Evolutionary conservation across 2,329 filamentous ascomycete species (phyloP).

Genomic region (Endothia cerciana): DNA sequence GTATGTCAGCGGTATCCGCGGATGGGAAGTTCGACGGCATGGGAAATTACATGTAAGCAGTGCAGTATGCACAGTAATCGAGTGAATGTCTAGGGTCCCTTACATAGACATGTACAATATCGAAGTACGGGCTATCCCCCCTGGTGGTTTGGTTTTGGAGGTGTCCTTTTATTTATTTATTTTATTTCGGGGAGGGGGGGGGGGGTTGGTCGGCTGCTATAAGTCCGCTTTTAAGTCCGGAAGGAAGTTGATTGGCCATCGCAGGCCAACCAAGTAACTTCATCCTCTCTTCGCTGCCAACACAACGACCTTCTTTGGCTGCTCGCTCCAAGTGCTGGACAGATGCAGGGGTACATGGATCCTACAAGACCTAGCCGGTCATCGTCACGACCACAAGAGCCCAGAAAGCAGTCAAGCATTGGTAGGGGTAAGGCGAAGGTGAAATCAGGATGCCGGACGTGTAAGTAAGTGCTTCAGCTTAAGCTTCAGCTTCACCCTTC

Average conservation of each 20-base stretch:
- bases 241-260: background rate
- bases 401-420: background rate
- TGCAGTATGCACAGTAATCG: background rate
- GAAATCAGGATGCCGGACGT: constrained; percentile 10
- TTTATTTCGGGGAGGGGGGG: too few species aligned
- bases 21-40: background rate
- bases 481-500: background rate
- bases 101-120: background rate
- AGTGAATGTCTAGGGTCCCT: background rate
- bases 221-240: background rate
- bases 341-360: background rate
- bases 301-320: background rate
- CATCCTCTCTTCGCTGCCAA: background rate
- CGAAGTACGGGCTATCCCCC: too few species aligned
- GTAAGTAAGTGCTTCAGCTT: constrained; percentile 5
- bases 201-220: background rate
- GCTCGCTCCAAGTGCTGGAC: background rate
- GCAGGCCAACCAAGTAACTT: background rate
- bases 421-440: background rate
- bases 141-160: too few species aligned
- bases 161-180: too few species aligned
- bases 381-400: background rate
- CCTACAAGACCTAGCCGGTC: background rate
- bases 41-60: background rate
- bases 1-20: background rate